phyloP scores from a whole-genome alignment of 306 rosid genomes.

The Comarum palustre region DNA sequence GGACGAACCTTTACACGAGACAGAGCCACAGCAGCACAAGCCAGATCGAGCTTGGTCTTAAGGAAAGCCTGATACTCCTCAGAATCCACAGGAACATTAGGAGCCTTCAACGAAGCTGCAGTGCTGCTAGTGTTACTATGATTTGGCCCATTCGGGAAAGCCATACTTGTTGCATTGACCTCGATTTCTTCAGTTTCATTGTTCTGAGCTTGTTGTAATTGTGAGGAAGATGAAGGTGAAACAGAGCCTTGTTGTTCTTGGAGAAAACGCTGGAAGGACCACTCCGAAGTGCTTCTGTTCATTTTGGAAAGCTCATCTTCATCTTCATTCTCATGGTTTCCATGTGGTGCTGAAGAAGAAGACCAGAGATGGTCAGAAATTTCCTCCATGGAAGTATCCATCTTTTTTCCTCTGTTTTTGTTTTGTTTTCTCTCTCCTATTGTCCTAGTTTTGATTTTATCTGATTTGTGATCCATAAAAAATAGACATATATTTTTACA shows the following conservation, averaged over 20 bases:
- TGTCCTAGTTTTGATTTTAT: slow-evolving; percentile 9
- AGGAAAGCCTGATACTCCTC: slow-evolving; percentile 67
- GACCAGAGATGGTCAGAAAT: slow-evolving; percentile 67
- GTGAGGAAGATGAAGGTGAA: slow-evolving; percentile 39
- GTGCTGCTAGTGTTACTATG: background rate
- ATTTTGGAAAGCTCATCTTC: slow-evolving; percentile 39
- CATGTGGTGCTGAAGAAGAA: slow-evolving; percentile 15
- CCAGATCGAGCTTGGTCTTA: slow-evolving; percentile 81
- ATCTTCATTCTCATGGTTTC: background rate
- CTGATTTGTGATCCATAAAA: slow-evolving; percentile 4
- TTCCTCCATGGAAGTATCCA: slow-evolving; percentile 88
- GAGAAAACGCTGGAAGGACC: slow-evolving; percentile 82
- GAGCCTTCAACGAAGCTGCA: slow-evolving; percentile 11
- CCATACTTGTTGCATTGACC: slow-evolving; percentile 22
- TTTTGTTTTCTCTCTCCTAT: slow-evolving; percentile 21
- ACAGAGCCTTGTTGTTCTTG: slow-evolving; percentile 51
- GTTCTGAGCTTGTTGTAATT: background rate
- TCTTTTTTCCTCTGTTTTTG: slow-evolving; percentile 9
- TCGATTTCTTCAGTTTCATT: slow-evolving; percentile 36
- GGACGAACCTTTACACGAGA: slow-evolving; percentile 47
- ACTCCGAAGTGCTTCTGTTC: slow-evolving; percentile 81
- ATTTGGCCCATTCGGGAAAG: slow-evolving; percentile 13
- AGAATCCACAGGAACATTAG: slow-evolving; percentile 43
- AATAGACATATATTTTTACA: background rate
- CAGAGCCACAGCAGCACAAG: slow-evolving; percentile 86